Percentiles rank a stretch among this genome's conserved stretches.
Evolutionary conservation across 139 green algal species (phyloP).

Genomic region (Asterochloris erici): DNA sequence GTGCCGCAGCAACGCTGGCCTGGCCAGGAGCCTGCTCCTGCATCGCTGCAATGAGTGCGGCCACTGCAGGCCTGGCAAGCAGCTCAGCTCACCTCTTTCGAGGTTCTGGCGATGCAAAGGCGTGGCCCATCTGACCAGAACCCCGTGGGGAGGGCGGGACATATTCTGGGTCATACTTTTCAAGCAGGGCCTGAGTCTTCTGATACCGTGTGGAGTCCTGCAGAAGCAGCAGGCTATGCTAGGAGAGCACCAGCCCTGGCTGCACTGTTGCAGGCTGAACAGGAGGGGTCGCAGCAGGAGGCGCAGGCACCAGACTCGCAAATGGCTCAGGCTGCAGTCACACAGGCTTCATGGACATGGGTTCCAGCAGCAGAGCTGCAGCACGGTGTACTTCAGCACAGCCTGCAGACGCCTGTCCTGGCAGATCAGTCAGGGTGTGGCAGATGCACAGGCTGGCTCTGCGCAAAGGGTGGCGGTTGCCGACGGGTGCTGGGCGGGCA

Average conservation of each 20-base stretch:
- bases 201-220: constrained; percentile 65
- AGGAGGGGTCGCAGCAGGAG: too few relatives aligned
- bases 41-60: constrained; percentile 11
- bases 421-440: too few relatives aligned
- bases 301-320: too few relatives aligned
- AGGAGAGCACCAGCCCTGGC: not conserved
- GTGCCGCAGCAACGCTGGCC: too few relatives aligned
- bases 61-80: not conserved
- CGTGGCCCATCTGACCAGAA: not conserved
- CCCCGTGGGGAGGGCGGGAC: constrained; percentile 15
- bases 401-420: too few relatives aligned
- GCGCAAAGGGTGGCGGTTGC: too few relatives aligned
- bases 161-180: constrained; percentile 65
- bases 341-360: too few relatives aligned
- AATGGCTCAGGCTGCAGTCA: too few relatives aligned
- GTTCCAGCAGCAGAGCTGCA: too few relatives aligned
- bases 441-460: too few relatives aligned
- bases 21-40: constrained; percentile 17
- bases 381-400: too few relatives aligned
- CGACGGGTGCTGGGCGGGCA: too few relatives aligned
- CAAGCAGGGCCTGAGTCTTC: constrained; percentile 51
- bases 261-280: not conserved
- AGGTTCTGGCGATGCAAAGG: not conserved
- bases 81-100: not conserved
- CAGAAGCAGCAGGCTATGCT: not conserved